A percentile compares a stretch with the other conserved stretches of the same genome.
Conservation (phyloP, 2,329 filamentous ascomycete species). For the Colletotrichum sp. region DNA sequence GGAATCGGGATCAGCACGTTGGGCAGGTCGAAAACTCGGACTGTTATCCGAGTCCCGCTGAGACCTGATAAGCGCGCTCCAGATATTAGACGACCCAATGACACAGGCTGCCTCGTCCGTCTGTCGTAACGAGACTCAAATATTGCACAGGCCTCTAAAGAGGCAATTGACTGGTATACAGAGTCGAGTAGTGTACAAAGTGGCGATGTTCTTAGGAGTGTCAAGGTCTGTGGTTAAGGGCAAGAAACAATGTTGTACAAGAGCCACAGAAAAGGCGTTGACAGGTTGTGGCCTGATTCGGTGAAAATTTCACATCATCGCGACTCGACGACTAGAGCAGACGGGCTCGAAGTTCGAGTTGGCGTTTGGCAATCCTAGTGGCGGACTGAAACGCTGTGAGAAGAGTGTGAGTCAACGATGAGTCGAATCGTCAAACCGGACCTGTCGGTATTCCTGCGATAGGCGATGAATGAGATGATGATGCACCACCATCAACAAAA, state of each 20-base stretch:
- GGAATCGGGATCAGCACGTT: conserved; percentile 1
- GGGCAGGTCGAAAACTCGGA: conserved; percentile 11
- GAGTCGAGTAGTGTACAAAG: not conserved
- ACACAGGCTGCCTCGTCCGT: not conserved
- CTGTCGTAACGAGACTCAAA: not conserved
- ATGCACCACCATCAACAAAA: not conserved
- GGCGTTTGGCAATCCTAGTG: not conserved
- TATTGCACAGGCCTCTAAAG: not conserved
- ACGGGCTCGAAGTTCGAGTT: not conserved
- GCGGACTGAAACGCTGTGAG: not conserved
- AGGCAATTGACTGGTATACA: not conserved
- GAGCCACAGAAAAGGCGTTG: not conserved
- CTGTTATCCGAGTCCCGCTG: conserved; percentile 9
- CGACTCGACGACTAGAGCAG: not conserved
- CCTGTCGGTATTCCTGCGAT: not conserved
- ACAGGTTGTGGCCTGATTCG: not conserved
- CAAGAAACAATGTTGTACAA: not conserved
- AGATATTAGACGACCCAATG: not conserved
- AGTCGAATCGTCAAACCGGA: not conserved
- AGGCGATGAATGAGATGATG: not conserved
- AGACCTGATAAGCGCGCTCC: conserved; percentile 12
- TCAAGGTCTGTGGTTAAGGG: not conserved
- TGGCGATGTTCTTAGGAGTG: not conserved
- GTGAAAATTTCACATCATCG: not conserved
- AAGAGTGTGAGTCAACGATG: conserved; percentile 6